Base-by-base conservation (phyloP, 2,329 filamentous ascomycete species). In the Zasmidium angulare region DNA sequence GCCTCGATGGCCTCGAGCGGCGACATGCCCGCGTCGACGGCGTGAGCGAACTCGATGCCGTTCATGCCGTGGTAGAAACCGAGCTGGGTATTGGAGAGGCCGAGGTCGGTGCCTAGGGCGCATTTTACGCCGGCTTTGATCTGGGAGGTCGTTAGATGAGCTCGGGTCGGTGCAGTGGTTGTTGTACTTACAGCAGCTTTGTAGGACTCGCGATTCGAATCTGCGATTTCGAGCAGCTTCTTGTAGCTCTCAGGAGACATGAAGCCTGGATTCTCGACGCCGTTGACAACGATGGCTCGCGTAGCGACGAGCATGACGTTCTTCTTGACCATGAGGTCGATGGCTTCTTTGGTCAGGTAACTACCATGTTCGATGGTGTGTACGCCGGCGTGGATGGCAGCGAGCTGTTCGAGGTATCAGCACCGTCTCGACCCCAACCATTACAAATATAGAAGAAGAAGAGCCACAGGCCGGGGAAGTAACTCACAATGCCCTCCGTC, bases 1-100 rank as follows among this genome's bases (percentile, higher is more conserved):
- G 79, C 78, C 66, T 84, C 79, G 60, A 84, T 82, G 4, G 81
- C 80, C 66, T 81, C 69, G 51, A 83, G 65, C 3, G 78, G 76
- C 6, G 77, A 77, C 78, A 84, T 76, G 2, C 81, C 81, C 9
- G 77, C 77, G 46, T 79, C 71, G 29, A 82, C 77, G 2, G 81
- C 81, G 63, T 77, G 79, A 11, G 67, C 65, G 20, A 84, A 69
- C 69, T 84, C 82, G 24, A 72, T 72, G 3, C 78, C 81, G 63
- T 80, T 80, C 48, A 66, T 58, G 46, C 65, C 68, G 43, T 66
- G 64, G 7, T 58, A 49, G 50, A 64, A 61, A 9, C 55, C 23
- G 1, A 53, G 55, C 14, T 46, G 53, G 64, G 53, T 50, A 29
- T 69, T 70, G 66, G 74, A 77, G 57, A 76, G 73, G 29, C 69